phyloP scores from a whole-genome alignment of 2,329 filamentous ascomycete genomes.

The Penicillium sp. region DNA sequence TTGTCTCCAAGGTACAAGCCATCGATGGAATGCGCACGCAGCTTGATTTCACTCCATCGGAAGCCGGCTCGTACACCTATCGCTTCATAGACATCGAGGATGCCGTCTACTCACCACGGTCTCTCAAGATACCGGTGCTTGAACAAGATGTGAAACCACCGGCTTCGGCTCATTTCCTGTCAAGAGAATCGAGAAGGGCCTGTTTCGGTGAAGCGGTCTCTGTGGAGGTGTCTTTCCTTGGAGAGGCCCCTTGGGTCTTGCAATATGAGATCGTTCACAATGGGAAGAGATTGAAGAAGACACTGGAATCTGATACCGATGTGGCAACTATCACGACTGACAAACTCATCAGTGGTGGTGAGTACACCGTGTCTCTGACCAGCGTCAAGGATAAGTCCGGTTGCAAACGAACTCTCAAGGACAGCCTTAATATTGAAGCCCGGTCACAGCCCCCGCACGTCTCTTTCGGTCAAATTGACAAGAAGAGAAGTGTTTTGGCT shows the following conservation, averaged over 20 bases:
- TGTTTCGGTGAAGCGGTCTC: slow-evolving; percentile 81
- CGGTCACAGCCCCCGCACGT: slow-evolving; percentile 83
- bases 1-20: slow-evolving; percentile 52
- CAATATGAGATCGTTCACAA: slow-evolving; percentile 93
- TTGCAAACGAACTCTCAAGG: slow-evolving; percentile 81
- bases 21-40: slow-evolving; percentile 76
- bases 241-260: slow-evolving; percentile 81
- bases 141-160: slow-evolving; percentile 93
- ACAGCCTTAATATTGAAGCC: slow-evolving; percentile 81
- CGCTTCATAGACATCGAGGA: slow-evolving; percentile 79
- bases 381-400: slow-evolving; percentile 82
- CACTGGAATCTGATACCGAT: slow-evolving; percentile 60
- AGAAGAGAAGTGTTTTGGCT: slow-evolving; percentile 69
- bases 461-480: slow-evolving; percentile 81
- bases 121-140: slow-evolving; percentile 62
- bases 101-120: slow-evolving; percentile 68
- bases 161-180: slow-evolving; percentile 70
- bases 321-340: slow-evolving; percentile 72
- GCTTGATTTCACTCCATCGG: slow-evolving; percentile 74
- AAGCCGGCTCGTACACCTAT: slow-evolving; percentile 84
- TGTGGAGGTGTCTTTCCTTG: slow-evolving; percentile 70
- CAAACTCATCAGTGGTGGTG: slow-evolving; percentile 73
- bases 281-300: slow-evolving; percentile 73
- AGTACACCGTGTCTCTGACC: slow-evolving; percentile 82
- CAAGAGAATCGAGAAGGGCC: slow-evolving; percentile 56